phyloP scores from a whole-genome alignment of 2,329 filamentous ascomycete species.

The Berkeleyomyces basicola region DNA sequence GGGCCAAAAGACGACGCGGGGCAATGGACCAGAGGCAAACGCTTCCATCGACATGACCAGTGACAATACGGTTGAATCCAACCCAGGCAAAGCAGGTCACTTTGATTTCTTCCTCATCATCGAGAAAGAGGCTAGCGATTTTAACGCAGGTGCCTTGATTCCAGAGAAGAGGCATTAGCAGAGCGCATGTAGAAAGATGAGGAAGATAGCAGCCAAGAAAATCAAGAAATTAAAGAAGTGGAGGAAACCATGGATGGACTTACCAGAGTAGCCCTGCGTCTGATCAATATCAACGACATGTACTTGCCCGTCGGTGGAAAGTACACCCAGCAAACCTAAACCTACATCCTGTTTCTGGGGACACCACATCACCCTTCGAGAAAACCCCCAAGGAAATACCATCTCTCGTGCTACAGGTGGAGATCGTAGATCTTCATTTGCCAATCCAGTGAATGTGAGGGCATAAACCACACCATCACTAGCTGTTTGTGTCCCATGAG shows the following conservation, averaged over 20 bases:
- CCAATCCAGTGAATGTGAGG: constrained; percentile 29
- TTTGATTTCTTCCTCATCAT: constrained; percentile 30
- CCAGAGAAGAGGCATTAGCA: no score
- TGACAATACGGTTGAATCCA: constrained; percentile 35
- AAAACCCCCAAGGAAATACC: constrained; percentile 35
- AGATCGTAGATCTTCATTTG: constrained; percentile 15
- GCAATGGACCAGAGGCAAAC: constrained; percentile 39
- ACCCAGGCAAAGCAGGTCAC: constrained; percentile 39
- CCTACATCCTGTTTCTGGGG: constrained; percentile 24
- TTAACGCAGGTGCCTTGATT: constrained; percentile 26
- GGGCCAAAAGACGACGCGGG: constrained; percentile 31
- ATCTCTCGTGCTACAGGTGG: constrained; percentile 28
- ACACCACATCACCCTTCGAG: constrained; percentile 36
- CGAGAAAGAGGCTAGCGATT: constrained; percentile 28
- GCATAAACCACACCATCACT: constrained; percentile 34
- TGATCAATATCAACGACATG: constrained; percentile 29
- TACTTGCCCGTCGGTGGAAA: constrained; percentile 35
- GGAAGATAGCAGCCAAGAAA: constrained; percentile 15
- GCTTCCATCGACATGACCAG: constrained; percentile 40
- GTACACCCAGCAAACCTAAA: constrained; percentile 29
- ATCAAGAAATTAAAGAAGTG: neutral
- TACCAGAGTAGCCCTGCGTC: constrained; percentile 17
- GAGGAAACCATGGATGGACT: neutral
- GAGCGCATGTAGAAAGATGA: neutral
- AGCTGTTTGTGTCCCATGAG: constrained; percentile 23